These are phyloP conservation scores for Ensete ventricosum DNA, from an alignment of 176 grass and related monocot species.

Conservation along the genomic window DNA sequence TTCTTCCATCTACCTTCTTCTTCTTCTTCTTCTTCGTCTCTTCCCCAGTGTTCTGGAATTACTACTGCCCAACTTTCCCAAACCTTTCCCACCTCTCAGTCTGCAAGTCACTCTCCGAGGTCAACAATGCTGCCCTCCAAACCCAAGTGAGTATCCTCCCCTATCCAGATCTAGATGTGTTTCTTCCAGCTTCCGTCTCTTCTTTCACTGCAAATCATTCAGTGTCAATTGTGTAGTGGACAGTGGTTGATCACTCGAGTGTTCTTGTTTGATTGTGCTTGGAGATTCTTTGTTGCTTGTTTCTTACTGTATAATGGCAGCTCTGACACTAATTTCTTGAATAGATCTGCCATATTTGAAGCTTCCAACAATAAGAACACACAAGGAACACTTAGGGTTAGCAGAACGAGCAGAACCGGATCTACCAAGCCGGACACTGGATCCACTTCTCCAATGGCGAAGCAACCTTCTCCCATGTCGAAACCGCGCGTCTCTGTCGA, in stretches of 20 bases:
- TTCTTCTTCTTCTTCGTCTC: background rate
- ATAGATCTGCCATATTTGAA: conserved; percentile 83
- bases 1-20: background rate
- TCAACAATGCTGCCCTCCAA: conserved; percentile 4
- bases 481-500: conserved; percentile 56
- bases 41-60: background rate
- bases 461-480: conserved; percentile 23
- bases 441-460: conserved; percentile 1
- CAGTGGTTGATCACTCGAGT: background rate
- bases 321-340: conserved; percentile 16
- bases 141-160: background rate
- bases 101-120: background rate
- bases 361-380: conserved; percentile 44
- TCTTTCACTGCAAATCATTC: too few relatives aligned
- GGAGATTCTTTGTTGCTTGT: too few relatives aligned
- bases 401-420: background rate
- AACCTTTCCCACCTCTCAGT: background rate
- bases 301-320: background rate
- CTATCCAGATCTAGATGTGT: background rate
- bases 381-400: conserved; percentile 16
- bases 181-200: too few relatives aligned
- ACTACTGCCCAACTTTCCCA: background rate
- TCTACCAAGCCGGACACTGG: background rate
- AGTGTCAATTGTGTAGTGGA: background rate
- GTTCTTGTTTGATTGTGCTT: background rate